Evolutionary conservation across 2,329 filamentous ascomycete species (phyloP).

Genomic region (Aureobasidium lini): DNA sequence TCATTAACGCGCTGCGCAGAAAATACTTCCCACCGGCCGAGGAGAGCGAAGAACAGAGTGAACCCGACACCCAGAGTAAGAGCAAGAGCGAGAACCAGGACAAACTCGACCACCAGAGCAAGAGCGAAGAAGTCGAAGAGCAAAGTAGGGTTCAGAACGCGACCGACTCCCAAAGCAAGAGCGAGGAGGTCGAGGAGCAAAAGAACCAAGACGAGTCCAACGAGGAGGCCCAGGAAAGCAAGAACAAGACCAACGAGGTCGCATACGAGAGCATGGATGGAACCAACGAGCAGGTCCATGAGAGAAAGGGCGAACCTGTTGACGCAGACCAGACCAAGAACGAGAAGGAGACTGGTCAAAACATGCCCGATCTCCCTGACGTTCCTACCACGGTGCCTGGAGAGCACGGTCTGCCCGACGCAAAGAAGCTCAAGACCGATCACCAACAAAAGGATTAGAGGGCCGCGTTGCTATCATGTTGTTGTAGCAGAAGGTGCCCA

Average conservation of each 20-base stretch:
- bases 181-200: background rate
- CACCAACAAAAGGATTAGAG: conserved; percentile 18
- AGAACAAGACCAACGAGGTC: no score
- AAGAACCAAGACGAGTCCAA: no score
- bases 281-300: no score
- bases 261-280: no score
- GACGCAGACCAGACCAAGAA: conserved; percentile 8
- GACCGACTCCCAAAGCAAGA: background rate
- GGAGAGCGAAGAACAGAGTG: conserved; percentile 19
- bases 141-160: no score
- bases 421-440: conserved; percentile 40
- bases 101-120: background rate
- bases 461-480: background rate
- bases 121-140: background rate
- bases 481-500: background rate
- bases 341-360: conserved; percentile 18
- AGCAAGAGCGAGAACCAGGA: background rate
- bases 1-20: conserved; percentile 23
- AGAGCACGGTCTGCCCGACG: conserved; percentile 35
- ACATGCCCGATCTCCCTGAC: conserved; percentile 40
- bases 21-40: conserved; percentile 42
- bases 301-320: no score
- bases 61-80: background rate
- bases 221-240: no score
- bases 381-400: conserved; percentile 40